Base-by-base conservation (phyloP, 1,284 basidiomycete species). In the Ganoderma boninense region DNA sequence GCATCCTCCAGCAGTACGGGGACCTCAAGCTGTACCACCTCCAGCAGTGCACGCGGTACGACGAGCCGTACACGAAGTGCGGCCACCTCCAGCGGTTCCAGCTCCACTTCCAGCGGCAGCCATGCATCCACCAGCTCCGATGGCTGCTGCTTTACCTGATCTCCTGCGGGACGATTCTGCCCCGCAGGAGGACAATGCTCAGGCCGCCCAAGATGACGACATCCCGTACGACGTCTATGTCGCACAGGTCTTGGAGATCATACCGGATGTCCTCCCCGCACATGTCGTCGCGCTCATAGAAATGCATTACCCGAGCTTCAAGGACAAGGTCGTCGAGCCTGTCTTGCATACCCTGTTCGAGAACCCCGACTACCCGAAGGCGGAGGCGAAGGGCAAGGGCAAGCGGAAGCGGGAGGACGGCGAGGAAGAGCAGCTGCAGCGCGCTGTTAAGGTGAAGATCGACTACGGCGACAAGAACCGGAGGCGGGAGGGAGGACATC, bases 311-410 rank as follows among this genome's bases (percentile, higher is more conserved):
- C 76, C 78, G 6, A 68, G 73, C 8, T 75, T 80, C 49, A 70
- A 77, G 20, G 79, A 78, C 7, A 77, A 82, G n/a, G 83, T 87
- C 54, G 82, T 89, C 52, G 86, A 90, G 73, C 79, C 79, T 4
- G 85, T 92, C 1, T 72, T 94, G 11, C 87, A 91, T 62, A 70
- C 78, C 10, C 82, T 94, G 0, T 87, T 94, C 62, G 92, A 94
- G 71, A 81, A 89, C 68, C 81, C 86, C 0, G 76, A 79, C 13
- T 93, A 93, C 74, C 92, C 92, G 0, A 91, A 85, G 73, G 79
- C 83, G 3, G 85, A 87, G 43, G 61, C 64, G 81, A 87, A 78
- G 82, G 78, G 73, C 8, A 88, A 87, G 75, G 85, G 85, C 40
- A 92, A 92, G 78, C 84, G 87, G 43, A 87, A 86, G 77, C 79